Evolutionary conservation across 352 stramenopile genomes (phyloP), one percentile per base, ranked within the genome.

Genomic region (Elongisporangium senticosum): DNA sequence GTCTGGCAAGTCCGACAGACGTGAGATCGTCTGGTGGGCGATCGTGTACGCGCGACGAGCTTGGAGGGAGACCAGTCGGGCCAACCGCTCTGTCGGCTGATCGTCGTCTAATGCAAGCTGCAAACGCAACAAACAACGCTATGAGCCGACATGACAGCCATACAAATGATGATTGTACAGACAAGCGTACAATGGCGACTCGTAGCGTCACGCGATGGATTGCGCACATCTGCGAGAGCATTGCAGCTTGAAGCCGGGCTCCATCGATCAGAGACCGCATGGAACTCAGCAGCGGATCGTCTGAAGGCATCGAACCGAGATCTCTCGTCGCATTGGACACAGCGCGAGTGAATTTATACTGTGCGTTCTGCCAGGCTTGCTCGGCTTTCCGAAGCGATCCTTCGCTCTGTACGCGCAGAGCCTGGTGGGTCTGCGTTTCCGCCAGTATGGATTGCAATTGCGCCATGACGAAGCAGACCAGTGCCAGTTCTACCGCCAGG

Each of bases 71-170:
- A 58, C 62, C 1, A 74, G 62, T 43, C 77, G 65, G n/a, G 55
- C 68, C 8, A 81, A 43, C 14, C 68, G 65, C 55, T 83, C 71
- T 2, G 59, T 50, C 23, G 50, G 69, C 22, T 43, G 33, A 43
- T 83, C 77, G 24, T 85, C 71, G 8, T 63, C 60, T 4, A 85
- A 54, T 4, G 69, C 52, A 13, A 84, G 56, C 79, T 89, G 47
- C 13, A 62, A 40, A 39, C 40, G 28, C 17, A 17, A 8, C 47
- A 8, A 21, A 7, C n/a, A n/a, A n/a, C n/a, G n/a, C 51, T 14
- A 7, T 37, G 19, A 14, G 22, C 7, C 40, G 23, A 15, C 26
- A 51, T 2, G 24, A 20, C 5, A 10, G 6, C 43, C 20, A 60
- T 26, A 17, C 49, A 7, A 14, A 17, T 21, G 19, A 24, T 39